These are phyloP conservation scores for Colletotrichum camelliae DNA, from an alignment of 2,329 filamentous ascomycete genomes.

Conservation along the genomic window DNA sequence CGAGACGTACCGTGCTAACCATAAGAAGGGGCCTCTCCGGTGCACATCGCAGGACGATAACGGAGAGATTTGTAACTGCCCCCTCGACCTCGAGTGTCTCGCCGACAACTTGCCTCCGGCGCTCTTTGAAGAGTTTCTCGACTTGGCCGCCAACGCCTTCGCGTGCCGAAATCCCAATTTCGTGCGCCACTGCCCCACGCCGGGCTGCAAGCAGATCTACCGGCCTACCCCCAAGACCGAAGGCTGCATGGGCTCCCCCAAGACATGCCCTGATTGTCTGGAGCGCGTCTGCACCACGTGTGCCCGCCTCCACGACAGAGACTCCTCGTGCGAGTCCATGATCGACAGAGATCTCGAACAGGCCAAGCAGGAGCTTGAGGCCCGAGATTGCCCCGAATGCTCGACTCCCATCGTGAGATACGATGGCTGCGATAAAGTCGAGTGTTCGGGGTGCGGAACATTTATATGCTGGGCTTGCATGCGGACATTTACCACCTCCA, in stretches of 20 bases:
- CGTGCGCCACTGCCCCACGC: background rate
- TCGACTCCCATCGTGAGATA: background rate
- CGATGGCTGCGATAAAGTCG: accelerated
- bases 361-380: background rate
- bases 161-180: background rate
- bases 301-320: conserved; percentile 33
- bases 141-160: background rate
- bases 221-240: background rate
- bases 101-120: background rate
- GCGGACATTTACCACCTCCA: accelerated
- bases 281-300: conserved; percentile 39
- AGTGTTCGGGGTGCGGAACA: accelerated
- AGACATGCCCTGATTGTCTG: conserved; percentile 43
- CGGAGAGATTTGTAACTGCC: background rate
- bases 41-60: background rate
- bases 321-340: background rate
- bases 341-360: background rate
- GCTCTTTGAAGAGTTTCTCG: background rate
- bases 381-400: background rate
- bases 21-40: background rate
- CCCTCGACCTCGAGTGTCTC: background rate
- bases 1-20: background rate
- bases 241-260: background rate
- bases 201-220: background rate
- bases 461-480: background rate